phyloP scores from a whole-genome alignment of 2,329 filamentous ascomycete species.

The Cladophialophora psammophila region DNA sequence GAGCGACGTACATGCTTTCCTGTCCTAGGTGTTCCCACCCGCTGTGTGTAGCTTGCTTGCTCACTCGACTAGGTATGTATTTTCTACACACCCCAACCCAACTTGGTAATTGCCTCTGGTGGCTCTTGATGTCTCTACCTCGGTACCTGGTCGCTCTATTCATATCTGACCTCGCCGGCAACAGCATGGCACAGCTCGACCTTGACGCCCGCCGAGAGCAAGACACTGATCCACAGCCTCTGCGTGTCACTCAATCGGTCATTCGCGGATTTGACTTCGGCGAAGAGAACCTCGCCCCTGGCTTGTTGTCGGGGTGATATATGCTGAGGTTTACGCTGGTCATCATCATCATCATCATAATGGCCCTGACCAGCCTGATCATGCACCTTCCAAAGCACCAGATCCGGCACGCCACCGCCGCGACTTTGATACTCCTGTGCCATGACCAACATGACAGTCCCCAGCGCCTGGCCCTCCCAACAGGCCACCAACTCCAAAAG shows the following conservation, averaged over 20 bases:
- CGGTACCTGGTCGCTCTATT: no score
- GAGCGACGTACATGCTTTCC: no score
- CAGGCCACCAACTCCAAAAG: constrained; percentile 78
- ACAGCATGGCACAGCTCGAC: constrained; percentile 80
- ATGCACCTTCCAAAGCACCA: constrained; percentile 79
- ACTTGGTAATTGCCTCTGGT: no score
- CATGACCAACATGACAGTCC: constrained; percentile 88
- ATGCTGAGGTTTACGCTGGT: constrained; percentile 17
- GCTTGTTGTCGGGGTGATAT: constrained; percentile 48
- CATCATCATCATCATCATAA: constrained; percentile 42
- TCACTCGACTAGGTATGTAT: no score
- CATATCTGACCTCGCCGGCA: constrained; percentile 48
- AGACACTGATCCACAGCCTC: constrained; percentile 93
- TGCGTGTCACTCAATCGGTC: constrained; percentile 96
- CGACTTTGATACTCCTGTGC: constrained; percentile 91
- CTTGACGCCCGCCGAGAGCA: constrained; percentile 81
- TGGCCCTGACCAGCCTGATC: background rate
- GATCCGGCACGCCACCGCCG: constrained; percentile 87
- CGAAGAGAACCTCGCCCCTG: constrained; percentile 73
- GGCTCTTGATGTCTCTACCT: no score
- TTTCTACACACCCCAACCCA: no score
- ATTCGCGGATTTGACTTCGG: constrained; percentile 82
- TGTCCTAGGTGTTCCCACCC: no score
- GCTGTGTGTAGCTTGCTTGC: no score
- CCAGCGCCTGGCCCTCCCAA: constrained; percentile 81